A percentile compares a stretch with the other conserved stretches of the same genome.
These are phyloP conservation scores for Jaapia argillacea DNA, from an alignment of 768 basidiomycete species.

Conservation along the genomic window DNA sequence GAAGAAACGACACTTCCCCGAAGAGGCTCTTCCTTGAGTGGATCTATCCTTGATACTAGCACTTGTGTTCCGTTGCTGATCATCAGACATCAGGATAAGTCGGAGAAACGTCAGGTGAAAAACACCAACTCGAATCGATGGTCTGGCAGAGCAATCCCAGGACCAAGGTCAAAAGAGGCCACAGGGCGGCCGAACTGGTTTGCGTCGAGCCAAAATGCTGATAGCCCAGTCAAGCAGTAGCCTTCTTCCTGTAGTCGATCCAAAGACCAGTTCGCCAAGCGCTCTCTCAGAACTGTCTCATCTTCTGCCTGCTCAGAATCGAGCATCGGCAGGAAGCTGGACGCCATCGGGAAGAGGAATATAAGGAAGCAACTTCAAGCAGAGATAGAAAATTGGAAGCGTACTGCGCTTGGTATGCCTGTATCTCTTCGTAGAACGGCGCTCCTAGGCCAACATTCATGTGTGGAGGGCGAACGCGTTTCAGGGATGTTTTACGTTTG, in stretches of 20 bases:
- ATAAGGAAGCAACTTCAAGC: neutral
- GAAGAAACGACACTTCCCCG: slow-evolving; percentile 45
- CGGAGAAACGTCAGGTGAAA: neutral
- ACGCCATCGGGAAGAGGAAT: too few relatives aligned
- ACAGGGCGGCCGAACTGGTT: slow-evolving; percentile 55
- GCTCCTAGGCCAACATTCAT: slow-evolving; percentile 24
- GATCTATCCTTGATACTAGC: slow-evolving; percentile 53
- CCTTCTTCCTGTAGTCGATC: slow-evolving; percentile 56
- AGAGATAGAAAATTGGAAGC: slow-evolving; percentile 8
- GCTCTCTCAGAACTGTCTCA: slow-evolving; percentile 46
- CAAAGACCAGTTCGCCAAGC: slow-evolving; percentile 60
- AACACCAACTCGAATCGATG: slow-evolving; percentile 59
- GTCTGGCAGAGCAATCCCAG: slow-evolving; percentile 51
- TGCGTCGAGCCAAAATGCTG: slow-evolving; percentile 60
- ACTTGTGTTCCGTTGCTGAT: slow-evolving; percentile 62
- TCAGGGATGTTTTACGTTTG: too few relatives aligned
- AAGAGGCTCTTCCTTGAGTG: slow-evolving; percentile 40
- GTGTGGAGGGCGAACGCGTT: slow-evolving; percentile 28
- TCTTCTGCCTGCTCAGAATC: slow-evolving; percentile 56
- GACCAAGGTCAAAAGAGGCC: slow-evolving; percentile 55
- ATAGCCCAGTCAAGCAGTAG: slow-evolving; percentile 57
- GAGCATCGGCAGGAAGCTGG: slow-evolving; percentile 37
- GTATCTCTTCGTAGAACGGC: slow-evolving; percentile 37
- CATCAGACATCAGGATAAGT: slow-evolving; percentile 3
- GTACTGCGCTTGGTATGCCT: slow-evolving; percentile 46